Evolutionary conservation across 352 stramenopile genomes (phyloP), one percentile per base, ranked within the genome.

Genomic region (Phytophthora ohioensis): DNA sequence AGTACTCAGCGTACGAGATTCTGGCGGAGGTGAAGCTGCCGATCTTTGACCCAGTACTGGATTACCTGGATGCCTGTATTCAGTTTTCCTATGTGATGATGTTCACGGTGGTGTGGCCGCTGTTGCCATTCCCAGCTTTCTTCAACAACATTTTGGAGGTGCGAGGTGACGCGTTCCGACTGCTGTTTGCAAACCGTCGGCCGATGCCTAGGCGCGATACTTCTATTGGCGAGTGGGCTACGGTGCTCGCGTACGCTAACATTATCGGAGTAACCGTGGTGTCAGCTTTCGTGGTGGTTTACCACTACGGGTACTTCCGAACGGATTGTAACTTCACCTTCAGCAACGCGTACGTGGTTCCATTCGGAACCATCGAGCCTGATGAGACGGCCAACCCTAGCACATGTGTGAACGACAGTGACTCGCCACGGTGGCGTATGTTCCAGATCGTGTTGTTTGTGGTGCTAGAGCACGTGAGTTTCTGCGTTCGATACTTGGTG

Each of bases 11-110:
- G 27, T 95, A 94, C 69, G 88, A 96, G 56, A 89, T 97, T 60
- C 76, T 97, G 15, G 85, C 86, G 4, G 88, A 97, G 62, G 86
- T 80, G 9, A 94, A 95, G 57, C 68, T 97, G 17, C 84, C 88
- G 10, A 75, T 92, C 0, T 97, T 95, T 42, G 88, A 95, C 47
- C 85, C 90, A 30, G 88, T 92, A 68, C 73, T 94, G 38, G 90
- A 97, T 71, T 97, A 97, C 63, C 66, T 97, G 63, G 88, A 95
- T 66, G 85, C 90, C 7, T 91, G 86, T 64, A 95, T 97, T 57
- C 90, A 97, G 74, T 94, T 97, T 57, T 95, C 88, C 5, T 97
- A 96, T 64, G 86, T 97, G 56, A 80, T 95, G 68, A 97, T 97
- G 90, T 97, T 97, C 58, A 96, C 88, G 4, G 88, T 94, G 8